A percentile compares a stretch with the other conserved stretches of the same genome.
phyloP scores from a whole-genome alignment of 208 protist species.

The Novymonas esmeraldas region DNA sequence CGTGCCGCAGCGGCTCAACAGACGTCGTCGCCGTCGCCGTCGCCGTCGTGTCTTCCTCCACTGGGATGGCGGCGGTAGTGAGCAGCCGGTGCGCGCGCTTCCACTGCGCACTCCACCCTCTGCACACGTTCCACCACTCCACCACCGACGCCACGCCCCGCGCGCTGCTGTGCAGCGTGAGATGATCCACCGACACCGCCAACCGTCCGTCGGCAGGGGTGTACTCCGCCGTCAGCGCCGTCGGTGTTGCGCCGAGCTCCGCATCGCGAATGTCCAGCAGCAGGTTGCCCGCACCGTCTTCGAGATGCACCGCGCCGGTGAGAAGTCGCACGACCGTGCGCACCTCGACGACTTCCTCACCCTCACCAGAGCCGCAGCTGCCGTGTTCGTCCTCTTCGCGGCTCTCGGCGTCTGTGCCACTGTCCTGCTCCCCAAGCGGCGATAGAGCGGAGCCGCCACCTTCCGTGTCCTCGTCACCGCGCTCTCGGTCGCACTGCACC shows the following conservation, averaged over 20 bases:
- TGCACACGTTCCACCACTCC: slow-evolving; percentile 4
- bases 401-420: neutral
- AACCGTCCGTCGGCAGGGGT: neutral
- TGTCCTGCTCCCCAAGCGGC: neutral
- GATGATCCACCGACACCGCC: neutral
- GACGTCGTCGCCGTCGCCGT: too few relatives aligned
- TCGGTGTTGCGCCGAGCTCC: neutral
- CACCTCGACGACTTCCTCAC: neutral
- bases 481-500: slow-evolving; percentile 1
- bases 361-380: neutral
- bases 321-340: slow-evolving; percentile 5
- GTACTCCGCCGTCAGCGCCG: slow-evolving; percentile 13
- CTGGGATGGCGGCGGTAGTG: neutral
- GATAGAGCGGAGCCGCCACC: neutral
- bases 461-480: neutral
- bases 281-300: slow-evolving; percentile 14
- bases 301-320: slow-evolving; percentile 3
- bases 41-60: neutral
- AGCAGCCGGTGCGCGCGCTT: too few relatives aligned
- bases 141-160: slow-evolving; percentile 5
- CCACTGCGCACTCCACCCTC: too few relatives aligned
- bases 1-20: neutral
- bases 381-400: neutral
- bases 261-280: neutral
- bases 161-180: slow-evolving; percentile 3